Percentiles rank a stretch among this genome's conserved stretches.
phyloP scores from a whole-genome alignment of 139 green algal species.

The Chlorella sp. region DNA sequence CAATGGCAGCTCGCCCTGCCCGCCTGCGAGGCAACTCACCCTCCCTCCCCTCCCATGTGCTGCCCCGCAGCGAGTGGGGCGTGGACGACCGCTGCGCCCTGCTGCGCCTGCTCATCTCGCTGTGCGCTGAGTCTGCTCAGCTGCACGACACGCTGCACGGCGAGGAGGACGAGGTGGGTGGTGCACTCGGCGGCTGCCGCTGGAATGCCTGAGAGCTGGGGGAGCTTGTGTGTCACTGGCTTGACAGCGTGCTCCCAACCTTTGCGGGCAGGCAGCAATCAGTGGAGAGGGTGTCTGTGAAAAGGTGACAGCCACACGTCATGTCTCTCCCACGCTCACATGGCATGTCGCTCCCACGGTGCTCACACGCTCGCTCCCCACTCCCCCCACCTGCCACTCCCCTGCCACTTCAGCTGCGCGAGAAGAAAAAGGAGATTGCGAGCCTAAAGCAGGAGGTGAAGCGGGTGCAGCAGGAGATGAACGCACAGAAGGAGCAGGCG shows the following conservation, averaged over 20 bases:
- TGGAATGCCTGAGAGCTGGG: not conserved
- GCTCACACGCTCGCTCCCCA: not conserved
- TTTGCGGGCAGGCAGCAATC: no score
- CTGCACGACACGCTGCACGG: constrained; percentile 29
- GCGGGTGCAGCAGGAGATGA: constrained; percentile 47
- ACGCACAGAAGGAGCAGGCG: constrained; percentile 38
- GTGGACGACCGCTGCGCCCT: constrained; percentile 41
- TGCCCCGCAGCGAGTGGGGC: constrained; percentile 33
- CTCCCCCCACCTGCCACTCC: not conserved
- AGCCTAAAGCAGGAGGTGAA: constrained; percentile 25
- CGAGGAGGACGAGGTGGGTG: constrained; percentile 34
- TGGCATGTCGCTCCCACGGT: not conserved
- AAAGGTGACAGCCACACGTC: not conserved
- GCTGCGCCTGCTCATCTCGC: constrained; percentile 48
- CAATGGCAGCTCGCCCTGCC: no score
- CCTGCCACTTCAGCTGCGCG: constrained; percentile 11
- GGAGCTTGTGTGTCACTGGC: not conserved
- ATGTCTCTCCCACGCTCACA: not conserved
- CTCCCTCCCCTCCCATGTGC: not conserved
- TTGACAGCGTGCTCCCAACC: no score
- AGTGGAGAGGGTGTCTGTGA: no score
- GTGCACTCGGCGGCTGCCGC: not conserved
- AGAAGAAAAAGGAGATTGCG: constrained; percentile 30
- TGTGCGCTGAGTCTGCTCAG: constrained; percentile 38
- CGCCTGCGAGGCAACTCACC: no score